Base-by-base conservation (phyloP, 768 basidiomycete genomes). In the Trametes cingulata region DNA sequence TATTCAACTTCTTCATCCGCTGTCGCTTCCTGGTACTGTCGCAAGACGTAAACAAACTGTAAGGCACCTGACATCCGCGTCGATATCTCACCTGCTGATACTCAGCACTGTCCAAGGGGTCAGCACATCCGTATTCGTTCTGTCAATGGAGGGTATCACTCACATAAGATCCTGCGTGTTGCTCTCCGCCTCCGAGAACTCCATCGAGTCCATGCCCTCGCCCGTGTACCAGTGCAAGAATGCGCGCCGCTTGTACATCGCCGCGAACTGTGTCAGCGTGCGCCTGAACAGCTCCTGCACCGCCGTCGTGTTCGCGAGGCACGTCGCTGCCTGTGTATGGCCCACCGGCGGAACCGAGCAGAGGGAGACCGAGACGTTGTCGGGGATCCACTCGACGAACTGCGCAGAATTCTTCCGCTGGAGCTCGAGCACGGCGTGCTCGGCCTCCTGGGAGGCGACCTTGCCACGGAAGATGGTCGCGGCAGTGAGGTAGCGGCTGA, bases 371-470 rank as follows among this genome's bases (percentile, higher is more conserved):
- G 91, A 93, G 9, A 94, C 87, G 63, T 94, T 93, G 73, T 93
- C 93, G 7, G 92, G 92, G 65, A 94, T 93, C 93, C 92, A 93
- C 89, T 94, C 91, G 17, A 93, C 91, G 64, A 94, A 94, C 40
- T 83, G 80, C 51, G 76, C 72, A 5, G 90, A 88, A 64, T 90
- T 86, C 74, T 86, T 92, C 46, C 73, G 76, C 71, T 95, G 94
- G 41, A 95, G 73, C 60, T 91, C 85, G 41, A 76, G 80, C 20
- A 95, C 83, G 10, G 89, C 80, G 57, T 85, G 80, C 86, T 70
- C 68, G 19, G 71, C 69, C 74, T 94, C 94, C 69, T 85, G 81
- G 19, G 90, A 91, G 39, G 89, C 80, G 35, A 95, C 79, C 42
- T 87, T 83, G 33, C 93, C 94, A 58, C 94, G 84, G 83, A 91